phyloP scores from a whole-genome alignment of 345 rosid genomes.

The Arabis hirsuta region DNA sequence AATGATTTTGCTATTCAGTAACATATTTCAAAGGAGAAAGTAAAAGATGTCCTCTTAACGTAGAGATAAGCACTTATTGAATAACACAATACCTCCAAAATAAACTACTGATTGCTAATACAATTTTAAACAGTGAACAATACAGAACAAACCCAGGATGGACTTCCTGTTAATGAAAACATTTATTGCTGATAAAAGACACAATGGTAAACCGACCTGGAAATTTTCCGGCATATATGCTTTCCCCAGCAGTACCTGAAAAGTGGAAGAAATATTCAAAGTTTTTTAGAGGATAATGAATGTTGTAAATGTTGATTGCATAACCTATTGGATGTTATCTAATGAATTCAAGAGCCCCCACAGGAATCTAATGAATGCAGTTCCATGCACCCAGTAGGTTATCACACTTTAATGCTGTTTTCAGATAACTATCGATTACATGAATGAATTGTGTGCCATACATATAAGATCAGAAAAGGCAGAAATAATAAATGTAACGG shows the following conservation, averaged over 20 bases:
- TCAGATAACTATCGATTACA: not conserved
- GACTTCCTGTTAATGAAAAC: slow-evolving; percentile 17
- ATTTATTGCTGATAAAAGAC: slow-evolving; percentile 4
- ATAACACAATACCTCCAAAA: slow-evolving; percentile 18
- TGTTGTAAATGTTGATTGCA: slow-evolving; percentile 21
- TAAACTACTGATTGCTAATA: slow-evolving; percentile 1
- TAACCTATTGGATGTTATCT: slow-evolving; percentile 16
- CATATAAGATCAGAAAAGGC: slow-evolving; percentile 8
- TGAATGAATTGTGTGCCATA: not conserved
- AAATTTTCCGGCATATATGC: slow-evolving; percentile 83
- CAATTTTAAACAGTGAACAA: slow-evolving; percentile 2
- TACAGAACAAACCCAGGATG: slow-evolving; percentile 12
- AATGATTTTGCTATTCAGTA: slow-evolving; percentile 23
- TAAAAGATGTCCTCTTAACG: not conserved
- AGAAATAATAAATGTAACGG: slow-evolving; percentile 11
- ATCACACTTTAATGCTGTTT: slow-evolving; percentile 8
- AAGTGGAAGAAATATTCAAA: slow-evolving; percentile 24
- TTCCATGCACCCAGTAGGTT: slow-evolving; percentile 15
- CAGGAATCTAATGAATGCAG: slow-evolving; percentile 24
- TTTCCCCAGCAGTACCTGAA: slow-evolving; percentile 91
- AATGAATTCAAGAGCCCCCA: slow-evolving; percentile 23
- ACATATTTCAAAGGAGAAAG: slow-evolving; percentile 15
- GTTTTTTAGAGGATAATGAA: slow-evolving; percentile 10
- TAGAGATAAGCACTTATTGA: not conserved
- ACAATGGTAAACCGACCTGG: slow-evolving; percentile 65